Evolutionary conservation across 441 rosid species (phyloP), one percentile per base, ranked within the genome.

Genomic region (Gossypium lobatum): DNA sequence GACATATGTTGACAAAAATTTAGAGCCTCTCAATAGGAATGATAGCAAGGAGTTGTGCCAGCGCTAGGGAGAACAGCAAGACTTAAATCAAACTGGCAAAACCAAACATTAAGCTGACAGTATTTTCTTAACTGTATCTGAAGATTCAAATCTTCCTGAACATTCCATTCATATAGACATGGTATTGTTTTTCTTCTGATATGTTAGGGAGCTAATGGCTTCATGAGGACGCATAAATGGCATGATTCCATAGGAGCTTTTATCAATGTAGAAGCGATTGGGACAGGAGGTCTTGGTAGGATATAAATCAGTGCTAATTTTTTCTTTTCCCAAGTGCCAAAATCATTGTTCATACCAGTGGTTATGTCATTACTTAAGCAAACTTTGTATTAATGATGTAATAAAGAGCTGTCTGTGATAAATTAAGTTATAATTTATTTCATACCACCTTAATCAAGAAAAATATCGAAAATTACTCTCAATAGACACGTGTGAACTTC

Each of bases 231-330:
- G 71, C 79, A 92, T 81, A 88, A 83, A 87, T 92, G 98, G 95
- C 92, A 84, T 64, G 88, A 92, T 77, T 84, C 91, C 57, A 81
- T 96, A 76, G 98, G 99, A 75, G 97, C 99, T 82, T 79, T 86
- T 79, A 86, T 96, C 80, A 91, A 96, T 79, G 89, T 96, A 76
- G 99, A 96, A 87, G 99, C 99, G 67, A 89, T 98, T 79, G 99
- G 99, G 18, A 84, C 89, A 5, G 97, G 97, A 77, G 98, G 99
- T 70, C 86, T 82, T 78, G 98, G 99, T 93, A 87, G 39, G 86
- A 73, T 81, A 66, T 65, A 25, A 71, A 74, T 66, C 61, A 39
- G 48, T 48, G 31, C 64, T 54, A 54, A 13, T 58, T 68, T 64
- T 78, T 66, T 25, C 72, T 34, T 62, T 39, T 42, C 46, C 46